phyloP scores from a whole-genome alignment of 2,329 filamentous ascomycete species.

The Trichoderma endophyticum region DNA sequence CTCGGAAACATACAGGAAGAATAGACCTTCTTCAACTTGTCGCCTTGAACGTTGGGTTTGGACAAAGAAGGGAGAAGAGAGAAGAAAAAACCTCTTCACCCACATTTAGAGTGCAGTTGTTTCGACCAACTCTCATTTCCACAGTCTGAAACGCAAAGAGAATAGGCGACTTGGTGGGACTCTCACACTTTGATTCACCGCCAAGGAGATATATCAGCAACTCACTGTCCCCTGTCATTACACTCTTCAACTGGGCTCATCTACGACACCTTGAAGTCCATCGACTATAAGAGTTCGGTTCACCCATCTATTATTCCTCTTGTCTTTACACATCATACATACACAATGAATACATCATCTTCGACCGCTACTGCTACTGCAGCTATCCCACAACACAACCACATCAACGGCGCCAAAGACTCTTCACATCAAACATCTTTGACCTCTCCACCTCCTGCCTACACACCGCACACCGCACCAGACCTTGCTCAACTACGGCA shows the following conservation, averaged over 20 bases:
- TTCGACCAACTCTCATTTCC: background rate
- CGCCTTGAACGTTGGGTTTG: background rate
- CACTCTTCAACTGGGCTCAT: background rate
- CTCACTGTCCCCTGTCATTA: background rate
- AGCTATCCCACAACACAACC: background rate
- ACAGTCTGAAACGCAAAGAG: background rate
- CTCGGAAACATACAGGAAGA: conserved; percentile 1
- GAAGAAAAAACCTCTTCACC: background rate
- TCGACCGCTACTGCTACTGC: background rate
- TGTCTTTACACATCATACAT: background rate
- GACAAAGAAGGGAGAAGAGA: background rate
- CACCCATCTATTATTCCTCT: background rate
- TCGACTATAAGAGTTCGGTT: background rate
- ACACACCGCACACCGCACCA: conserved; percentile 27
- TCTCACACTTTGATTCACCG: background rate
- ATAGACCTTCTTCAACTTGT: background rate
- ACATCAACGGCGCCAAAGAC: conserved; percentile 23
- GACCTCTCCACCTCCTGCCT: conserved; percentile 31
- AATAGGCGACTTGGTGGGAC: background rate
- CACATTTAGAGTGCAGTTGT: background rate
- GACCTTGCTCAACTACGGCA: conserved; percentile 19
- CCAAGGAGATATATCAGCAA: background rate
- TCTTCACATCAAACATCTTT: conserved; percentile 11
- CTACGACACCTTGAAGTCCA: background rate
- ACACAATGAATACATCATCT: conserved; percentile 15